These are phyloP conservation scores for Monilinia fructicola DNA, from an alignment of 2,329 filamentous ascomycete species.

Conservation along the genomic window DNA sequence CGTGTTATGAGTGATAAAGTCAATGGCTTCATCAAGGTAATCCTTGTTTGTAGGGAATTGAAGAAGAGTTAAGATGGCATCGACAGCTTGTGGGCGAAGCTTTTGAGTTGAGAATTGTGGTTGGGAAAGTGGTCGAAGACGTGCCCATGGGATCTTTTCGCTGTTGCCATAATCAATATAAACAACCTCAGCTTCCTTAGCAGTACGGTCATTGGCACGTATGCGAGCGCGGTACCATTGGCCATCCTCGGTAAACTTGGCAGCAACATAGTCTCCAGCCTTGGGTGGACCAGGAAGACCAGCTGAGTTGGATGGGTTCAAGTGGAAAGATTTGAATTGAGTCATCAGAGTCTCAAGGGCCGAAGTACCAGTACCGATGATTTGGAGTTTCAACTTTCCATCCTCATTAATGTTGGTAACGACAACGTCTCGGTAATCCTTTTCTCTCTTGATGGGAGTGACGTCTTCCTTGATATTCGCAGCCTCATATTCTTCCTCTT, in stretches of 20 bases:
- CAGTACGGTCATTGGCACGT: constrained; percentile 86
- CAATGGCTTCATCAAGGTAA: constrained; percentile 78
- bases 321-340: constrained; percentile 86
- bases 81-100: constrained; percentile 82
- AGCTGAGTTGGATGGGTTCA: constrained; percentile 77
- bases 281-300: constrained; percentile 76
- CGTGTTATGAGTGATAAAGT: constrained; percentile 72
- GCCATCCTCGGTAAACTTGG: constrained; percentile 83
- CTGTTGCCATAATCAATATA: constrained; percentile 98
- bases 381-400: constrained; percentile 84
- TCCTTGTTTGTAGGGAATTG: constrained; percentile 81
- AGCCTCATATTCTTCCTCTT: constrained; percentile 54
- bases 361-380: constrained; percentile 82
- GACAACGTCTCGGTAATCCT: constrained; percentile 89
- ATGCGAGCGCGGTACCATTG: constrained; percentile 95
- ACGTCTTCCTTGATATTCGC: constrained; percentile 53
- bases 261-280: constrained; percentile 86
- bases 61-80: constrained; percentile 83
- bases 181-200: constrained; percentile 83
- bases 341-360: constrained; percentile 86
- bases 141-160: constrained; percentile 82
- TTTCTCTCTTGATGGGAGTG: constrained; percentile 60
- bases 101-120: constrained; percentile 76
- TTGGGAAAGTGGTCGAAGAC: constrained; percentile 77
- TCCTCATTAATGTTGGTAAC: constrained; percentile 85